Conservation (phyloP, 208 protist species). For the Leishmania amazonensis region DNA sequence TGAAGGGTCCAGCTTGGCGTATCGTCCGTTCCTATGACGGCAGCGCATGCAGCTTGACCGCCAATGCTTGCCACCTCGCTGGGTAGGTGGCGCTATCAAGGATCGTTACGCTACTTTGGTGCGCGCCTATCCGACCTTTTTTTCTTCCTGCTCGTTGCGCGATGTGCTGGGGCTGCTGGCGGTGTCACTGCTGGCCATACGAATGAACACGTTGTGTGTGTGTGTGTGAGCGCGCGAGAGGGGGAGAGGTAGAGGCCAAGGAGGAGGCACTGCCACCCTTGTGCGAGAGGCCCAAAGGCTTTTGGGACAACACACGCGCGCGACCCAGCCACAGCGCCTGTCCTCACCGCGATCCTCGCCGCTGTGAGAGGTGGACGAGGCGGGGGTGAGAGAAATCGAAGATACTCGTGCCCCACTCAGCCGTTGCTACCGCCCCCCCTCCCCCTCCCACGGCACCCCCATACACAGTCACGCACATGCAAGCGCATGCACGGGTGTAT, state of each 20-base stretch:
- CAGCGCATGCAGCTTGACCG: background rate
- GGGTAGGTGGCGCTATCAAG: background rate
- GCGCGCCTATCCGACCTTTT: background rate
- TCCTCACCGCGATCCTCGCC: background rate
- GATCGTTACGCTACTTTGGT: background rate
- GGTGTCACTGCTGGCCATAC: background rate
- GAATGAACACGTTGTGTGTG: background rate
- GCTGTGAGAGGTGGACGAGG: background rate
- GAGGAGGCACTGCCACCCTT: background rate
- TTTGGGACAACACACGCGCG: background rate
- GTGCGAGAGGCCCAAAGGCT: background rate
- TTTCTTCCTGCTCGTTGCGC: background rate
- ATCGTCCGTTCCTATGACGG: background rate
- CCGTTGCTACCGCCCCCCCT: background rate
- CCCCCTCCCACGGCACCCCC: background rate
- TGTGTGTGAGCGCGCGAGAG: background rate
- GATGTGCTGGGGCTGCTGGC: background rate
- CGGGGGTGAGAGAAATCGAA: background rate
- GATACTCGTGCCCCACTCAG: background rate
- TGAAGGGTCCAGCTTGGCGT: background rate
- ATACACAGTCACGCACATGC: conserved; percentile 20
- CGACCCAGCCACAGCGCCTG: background rate
- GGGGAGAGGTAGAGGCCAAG: background rate
- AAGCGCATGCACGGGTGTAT: background rate
- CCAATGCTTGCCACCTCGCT: background rate